These are phyloP conservation scores for Aspergillaceae sp. DNA, from an alignment of 2,329 filamentous ascomycete species.

Conservation along the genomic window DNA sequence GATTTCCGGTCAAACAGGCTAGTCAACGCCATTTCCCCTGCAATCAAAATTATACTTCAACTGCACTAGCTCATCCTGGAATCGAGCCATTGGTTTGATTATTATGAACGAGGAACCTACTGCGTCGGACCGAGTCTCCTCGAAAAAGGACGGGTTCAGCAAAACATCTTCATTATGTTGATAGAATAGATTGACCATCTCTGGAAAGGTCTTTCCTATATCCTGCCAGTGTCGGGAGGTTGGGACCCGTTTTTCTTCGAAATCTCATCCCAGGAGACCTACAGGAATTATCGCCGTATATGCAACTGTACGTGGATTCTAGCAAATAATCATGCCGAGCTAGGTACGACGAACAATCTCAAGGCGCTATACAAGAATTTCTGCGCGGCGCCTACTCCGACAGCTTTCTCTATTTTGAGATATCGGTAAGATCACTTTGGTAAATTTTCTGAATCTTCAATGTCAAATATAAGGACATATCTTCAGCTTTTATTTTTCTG, in stretches of 20 bases:
- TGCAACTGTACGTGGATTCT: too few relatives aligned
- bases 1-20: conserved; percentile 41
- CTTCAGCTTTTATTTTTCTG: not conserved
- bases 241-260: conserved; percentile 37
- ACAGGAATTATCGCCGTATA: too few relatives aligned
- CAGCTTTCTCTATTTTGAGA: too few relatives aligned
- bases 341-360: too few relatives aligned
- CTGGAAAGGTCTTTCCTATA: conserved; percentile 37
- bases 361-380: too few relatives aligned
- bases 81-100: conserved; percentile 40
- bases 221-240: conserved; percentile 46
- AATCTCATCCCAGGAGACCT: conserved; percentile 37
- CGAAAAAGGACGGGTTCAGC: conserved; percentile 44
- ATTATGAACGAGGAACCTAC: conserved; percentile 23
- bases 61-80: conserved; percentile 28
- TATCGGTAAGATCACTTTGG: too few relatives aligned
- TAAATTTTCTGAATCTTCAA: too few relatives aligned
- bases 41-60: conserved; percentile 43
- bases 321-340: too few relatives aligned
- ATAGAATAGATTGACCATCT: conserved; percentile 26
- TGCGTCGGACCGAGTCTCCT: conserved; percentile 30
- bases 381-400: too few relatives aligned
- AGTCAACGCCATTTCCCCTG: conserved; percentile 43
- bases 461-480: too few relatives aligned
- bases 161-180: conserved; percentile 30